Evolutionary conservation across 2,329 filamentous ascomycete genomes (phyloP).

Genomic region (Biscogniauxia marginata): DNA sequence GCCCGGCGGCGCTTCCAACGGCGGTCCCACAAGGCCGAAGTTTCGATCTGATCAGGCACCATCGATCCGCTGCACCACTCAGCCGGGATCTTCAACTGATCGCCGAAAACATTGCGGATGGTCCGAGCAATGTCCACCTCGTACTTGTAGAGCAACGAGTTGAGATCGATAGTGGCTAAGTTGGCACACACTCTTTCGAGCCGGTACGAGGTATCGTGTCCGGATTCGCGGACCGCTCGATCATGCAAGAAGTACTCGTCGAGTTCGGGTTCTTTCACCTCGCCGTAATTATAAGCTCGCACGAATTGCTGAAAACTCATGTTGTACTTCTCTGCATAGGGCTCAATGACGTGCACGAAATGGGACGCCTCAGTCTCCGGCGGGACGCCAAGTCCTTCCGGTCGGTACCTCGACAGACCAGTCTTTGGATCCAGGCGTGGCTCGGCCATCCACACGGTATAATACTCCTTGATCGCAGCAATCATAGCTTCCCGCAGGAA

Average conservation of each 20-base stretch:
- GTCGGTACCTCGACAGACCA: constrained; percentile 81
- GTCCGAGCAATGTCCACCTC: constrained; percentile 88
- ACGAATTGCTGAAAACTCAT: constrained; percentile 86
- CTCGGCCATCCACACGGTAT: constrained; percentile 79
- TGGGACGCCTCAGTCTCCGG: constrained; percentile 88
- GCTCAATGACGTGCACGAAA: constrained; percentile 78
- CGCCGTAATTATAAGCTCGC: constrained; percentile 76
- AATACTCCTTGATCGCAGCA: constrained; percentile 95
- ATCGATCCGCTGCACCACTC: constrained; percentile 75
- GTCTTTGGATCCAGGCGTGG: constrained; percentile 76
- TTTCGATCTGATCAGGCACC: constrained; percentile 68
- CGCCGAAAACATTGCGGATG: constrained; percentile 81
- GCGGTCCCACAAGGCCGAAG: constrained; percentile 86
- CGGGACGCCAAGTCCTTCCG: constrained; percentile 80
- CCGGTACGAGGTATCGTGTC: constrained; percentile 94
- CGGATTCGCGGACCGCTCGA: constrained; percentile 90
- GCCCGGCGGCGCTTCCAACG: constrained; percentile 80
- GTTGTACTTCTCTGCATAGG: constrained; percentile 79
- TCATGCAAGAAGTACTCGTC: constrained; percentile 97
- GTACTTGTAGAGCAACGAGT: constrained; percentile 95
- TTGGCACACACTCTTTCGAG: constrained; percentile 85
- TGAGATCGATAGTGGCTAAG: constrained; percentile 89
- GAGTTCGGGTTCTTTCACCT: constrained; percentile 79
- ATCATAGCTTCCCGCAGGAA: constrained; percentile 79
- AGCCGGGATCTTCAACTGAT: constrained; percentile 75